Evolutionary conservation across 1,284 basidiomycete genomes (phyloP).

Genomic region (Puccinia polysora): DNA sequence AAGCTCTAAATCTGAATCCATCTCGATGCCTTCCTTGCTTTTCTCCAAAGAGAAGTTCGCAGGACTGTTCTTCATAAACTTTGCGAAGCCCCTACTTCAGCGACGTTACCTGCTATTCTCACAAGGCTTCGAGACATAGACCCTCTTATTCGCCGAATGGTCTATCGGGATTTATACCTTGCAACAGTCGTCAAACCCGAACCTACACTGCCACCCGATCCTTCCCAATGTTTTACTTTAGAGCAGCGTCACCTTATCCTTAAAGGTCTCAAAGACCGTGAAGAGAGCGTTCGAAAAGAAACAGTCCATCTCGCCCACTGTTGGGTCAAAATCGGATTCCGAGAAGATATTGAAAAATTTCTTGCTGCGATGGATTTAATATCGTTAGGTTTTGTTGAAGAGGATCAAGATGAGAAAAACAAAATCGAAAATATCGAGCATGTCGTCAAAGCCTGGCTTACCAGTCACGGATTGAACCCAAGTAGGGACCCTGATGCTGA

Average conservation of each 20-base stretch:
- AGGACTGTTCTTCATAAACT: constrained; percentile 77
- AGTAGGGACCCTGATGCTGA: constrained; percentile 63
- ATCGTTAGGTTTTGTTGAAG: constrained; percentile 25
- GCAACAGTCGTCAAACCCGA: constrained; percentile 56
- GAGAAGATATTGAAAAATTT: constrained; percentile 30
- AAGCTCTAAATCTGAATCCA: not conserved
- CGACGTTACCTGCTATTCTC: constrained; percentile 64
- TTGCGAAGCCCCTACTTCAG: constrained; percentile 61
- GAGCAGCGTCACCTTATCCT: constrained; percentile 63
- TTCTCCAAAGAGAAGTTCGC: constrained; percentile 70
- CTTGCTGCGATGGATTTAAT: constrained; percentile 30
- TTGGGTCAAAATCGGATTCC: constrained; percentile 58
- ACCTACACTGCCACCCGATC: constrained; percentile 64
- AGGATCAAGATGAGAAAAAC: constrained; percentile 27
- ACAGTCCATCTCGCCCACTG: constrained; percentile 68
- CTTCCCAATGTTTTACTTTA: constrained; percentile 49
- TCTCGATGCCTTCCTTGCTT: not conserved
- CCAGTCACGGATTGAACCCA: constrained; percentile 65
- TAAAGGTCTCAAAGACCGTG: constrained; percentile 81
- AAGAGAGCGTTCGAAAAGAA: constrained; percentile 72
- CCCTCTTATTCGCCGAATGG: constrained; percentile 70
- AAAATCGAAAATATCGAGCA: constrained; percentile 29
- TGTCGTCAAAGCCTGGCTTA: constrained; percentile 54
- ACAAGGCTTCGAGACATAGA: constrained; percentile 81
- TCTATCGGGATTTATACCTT: constrained; percentile 66